Base-by-base conservation (phyloP, 2,329 filamentous ascomycete species). In the Ceratocystis harringtonii region DNA sequence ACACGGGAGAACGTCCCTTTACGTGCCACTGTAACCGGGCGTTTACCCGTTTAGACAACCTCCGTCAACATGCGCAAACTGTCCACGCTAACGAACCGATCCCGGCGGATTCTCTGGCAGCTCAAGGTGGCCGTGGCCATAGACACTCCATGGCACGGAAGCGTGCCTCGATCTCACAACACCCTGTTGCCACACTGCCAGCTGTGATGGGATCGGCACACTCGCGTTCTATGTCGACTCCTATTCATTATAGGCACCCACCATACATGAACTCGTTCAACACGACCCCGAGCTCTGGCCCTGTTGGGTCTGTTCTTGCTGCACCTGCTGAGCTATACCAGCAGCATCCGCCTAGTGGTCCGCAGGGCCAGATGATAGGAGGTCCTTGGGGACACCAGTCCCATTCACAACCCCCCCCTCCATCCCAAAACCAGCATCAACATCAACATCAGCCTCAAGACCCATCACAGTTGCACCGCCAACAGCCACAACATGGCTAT, bases 61-160 rank as follows among this genome's bases (percentile, higher is more conserved):
- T 99, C 63, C 85, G 94, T 67, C 94, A 99, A 73, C 94, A 99
- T 79, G 94, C 94, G 57, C 92, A 96, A 75, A 97, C 94, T 0
- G 94, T 99, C 0, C 94, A 99, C 74, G 89, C 95, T 66, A 96
- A 97, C 74, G 94, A 97, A 74, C 91, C 96, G 66, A 99, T 99
- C 43, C 94, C 94, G 2, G 85, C 86, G 50, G 91, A 96, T 74
- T 97, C 94, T 1, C 82, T 97, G 22, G 94, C 94, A 17, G 94
- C 92, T 3, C 87, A 1, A 86, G 83, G 30, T 81, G 92, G 69
- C 86, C 89, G 6, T 82, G 92, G 68, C 85, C 91, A 12, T 86
- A 88, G 12, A 95, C 90, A 1, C 82, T 84, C 22, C 87, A 89
- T 30, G 92, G 88, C 71, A 81, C 86, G 68, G 82, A 67, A 67